These are phyloP conservation scores for Prunus padus DNA, from an alignment of 306 rosid genomes.

Conservation along the genomic window DNA sequence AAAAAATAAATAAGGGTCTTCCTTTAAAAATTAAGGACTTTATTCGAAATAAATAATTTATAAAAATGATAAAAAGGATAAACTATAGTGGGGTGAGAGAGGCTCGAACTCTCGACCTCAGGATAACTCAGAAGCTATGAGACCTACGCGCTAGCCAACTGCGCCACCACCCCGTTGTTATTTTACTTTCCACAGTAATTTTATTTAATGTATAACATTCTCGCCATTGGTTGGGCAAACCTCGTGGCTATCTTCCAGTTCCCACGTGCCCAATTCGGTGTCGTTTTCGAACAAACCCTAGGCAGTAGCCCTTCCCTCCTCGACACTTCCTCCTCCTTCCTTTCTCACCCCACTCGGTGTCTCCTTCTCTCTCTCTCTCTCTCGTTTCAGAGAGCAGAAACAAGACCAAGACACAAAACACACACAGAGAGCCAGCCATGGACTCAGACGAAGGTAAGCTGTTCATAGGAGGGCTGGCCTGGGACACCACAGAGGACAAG, in stretches of 20 bases:
- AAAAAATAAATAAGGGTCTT: too few species aligned
- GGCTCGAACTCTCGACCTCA: conserved; percentile 88
- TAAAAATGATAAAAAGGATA: not conserved
- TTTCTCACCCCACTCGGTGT: conserved; percentile 1
- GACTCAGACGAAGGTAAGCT: conserved; percentile 66
- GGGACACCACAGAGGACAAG: conserved; percentile 65
- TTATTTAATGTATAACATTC: not conserved
- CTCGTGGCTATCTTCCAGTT: not conserved
- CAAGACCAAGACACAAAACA: not conserved
- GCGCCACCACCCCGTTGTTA: conserved; percentile 57
- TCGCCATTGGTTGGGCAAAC: too few species aligned
- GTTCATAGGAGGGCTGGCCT: conserved; percentile 61
- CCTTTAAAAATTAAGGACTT: too few species aligned
- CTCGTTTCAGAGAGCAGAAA: conserved; percentile 25
- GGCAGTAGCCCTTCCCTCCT: conserved; percentile 13
- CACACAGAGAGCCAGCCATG: conserved; percentile 20
- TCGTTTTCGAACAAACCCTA: conserved; percentile 37
- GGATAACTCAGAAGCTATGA: conserved; percentile 68
- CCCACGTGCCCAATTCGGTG: conserved; percentile 3
- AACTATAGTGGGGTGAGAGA: conserved; percentile 53
- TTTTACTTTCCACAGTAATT: rapidly evolving
- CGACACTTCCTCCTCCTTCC: conserved; percentile 10
- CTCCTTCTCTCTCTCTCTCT: conserved; percentile 13
- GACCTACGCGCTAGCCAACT: conserved; percentile 86
- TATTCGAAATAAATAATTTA: too few species aligned